Base-by-base conservation (phyloP, 2,329 filamentous ascomycete species). In the Cladosporium sp. region DNA sequence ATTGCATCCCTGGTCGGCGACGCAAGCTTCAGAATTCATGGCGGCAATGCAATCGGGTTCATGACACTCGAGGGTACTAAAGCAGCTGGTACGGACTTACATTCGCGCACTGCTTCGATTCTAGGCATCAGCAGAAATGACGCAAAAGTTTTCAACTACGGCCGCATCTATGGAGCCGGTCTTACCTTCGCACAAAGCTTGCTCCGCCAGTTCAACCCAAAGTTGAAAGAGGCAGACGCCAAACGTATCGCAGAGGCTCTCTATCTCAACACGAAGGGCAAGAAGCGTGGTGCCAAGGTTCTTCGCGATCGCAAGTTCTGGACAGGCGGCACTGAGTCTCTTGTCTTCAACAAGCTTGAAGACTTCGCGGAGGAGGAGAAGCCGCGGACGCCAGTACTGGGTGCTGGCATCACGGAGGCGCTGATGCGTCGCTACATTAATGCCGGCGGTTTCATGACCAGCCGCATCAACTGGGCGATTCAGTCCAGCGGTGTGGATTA, bases 61-160 rank as follows among this genome's bases (percentile, higher is more conserved):
- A 99, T 99, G 95, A 99, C 94, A 0, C 80, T 99, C 1, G 95
- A 99, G 76, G 93, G 94, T 14, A 94, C 91, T 51, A 97, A 99
- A 75, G 87, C 91, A 5, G 91, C 90, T 2, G 93, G 93, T 3
- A 99, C 93, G 0, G 93, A 99, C 73, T 77, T 97, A 58, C 93
- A 99, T 74, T 97, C 92, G 6, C 89, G 93, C 34, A 99, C 94
- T 28, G 95, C 94, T 1, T 82, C 83, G 5, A 99, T 99, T 59
- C 75, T 99, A 2, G 93, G 92, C 6, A 99, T 99, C 61, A 95
- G 91, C 2, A 84, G 94, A 61, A 97, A 97, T 68, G 87, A 97
- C 69, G 94, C 94, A 60, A 99, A 99, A 72, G 86, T 99, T 0
- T 99, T 99, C 80, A 99, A 99, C 73, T 99, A 99, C 67, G 95